Percentiles rank a stretch among this genome's conserved stretches.
These are phyloP conservation scores for Lentinus tigrinus DNA, from an alignment of 768 basidiomycete genomes.

Conservation along the genomic window DNA sequence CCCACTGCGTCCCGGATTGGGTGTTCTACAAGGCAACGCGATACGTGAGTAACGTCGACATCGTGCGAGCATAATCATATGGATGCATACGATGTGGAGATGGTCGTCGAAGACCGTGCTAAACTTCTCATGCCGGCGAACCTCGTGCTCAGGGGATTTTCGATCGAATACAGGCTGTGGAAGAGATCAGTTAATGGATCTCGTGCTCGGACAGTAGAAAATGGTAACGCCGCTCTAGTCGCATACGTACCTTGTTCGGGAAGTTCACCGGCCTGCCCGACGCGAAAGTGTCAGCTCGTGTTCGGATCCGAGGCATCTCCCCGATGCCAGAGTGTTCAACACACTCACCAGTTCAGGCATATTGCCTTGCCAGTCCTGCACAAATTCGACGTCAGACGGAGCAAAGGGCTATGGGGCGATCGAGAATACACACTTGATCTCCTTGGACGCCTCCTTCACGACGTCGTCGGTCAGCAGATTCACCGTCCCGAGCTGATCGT, in stretches of 20 bases:
- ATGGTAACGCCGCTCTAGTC: no score
- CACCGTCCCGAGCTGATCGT: conserved; percentile 66
- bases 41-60: neutral
- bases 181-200: no score
- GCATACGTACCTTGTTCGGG: conserved; percentile 49
- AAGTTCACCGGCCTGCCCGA: conserved; percentile 61
- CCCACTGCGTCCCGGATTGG: conserved; percentile 72
- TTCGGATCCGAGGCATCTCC: no score
- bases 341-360: conserved; percentile 61
- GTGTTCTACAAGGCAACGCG: conserved; percentile 50
- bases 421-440: conserved; percentile 48
- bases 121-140: conserved; percentile 29
- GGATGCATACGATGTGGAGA: conserved; percentile 26
- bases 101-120: conserved; percentile 28
- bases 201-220: no score
- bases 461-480: conserved; percentile 63
- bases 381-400: neutral
- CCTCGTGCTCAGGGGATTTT: conserved; percentile 50
- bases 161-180: conserved; percentile 56
- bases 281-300: no score
- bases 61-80: no score
- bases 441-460: conserved; percentile 55
- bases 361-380: conserved; percentile 51
- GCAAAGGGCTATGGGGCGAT: neutral
- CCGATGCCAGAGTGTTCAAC: neutral